Evolutionary conservation across 2,329 filamentous ascomycete genomes (phyloP), one percentile per base, ranked within the genome.

Genomic region (Verticillium albo-atrum): DNA sequence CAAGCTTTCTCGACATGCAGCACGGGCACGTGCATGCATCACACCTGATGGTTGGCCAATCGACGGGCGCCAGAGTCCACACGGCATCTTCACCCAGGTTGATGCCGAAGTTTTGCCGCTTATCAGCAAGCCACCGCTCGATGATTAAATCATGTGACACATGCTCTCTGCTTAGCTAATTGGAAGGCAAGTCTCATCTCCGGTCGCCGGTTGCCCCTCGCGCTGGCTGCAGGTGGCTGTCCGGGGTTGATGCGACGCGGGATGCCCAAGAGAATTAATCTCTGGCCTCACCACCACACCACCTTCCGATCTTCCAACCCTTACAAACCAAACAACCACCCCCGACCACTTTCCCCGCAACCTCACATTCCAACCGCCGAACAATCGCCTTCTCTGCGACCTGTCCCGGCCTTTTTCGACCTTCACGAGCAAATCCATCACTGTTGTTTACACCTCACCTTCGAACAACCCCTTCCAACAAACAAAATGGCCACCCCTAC

Each of bases 151-250:
- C 42, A 47, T 47, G 42, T 47, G 42, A 47, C 42, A 47, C 42
- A 47, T 25, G n/a, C n/a, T 23, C n/a, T 25, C 7, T 47, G 42
- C 42, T 47, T 23, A 47, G 42, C 20, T 47, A 47, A 47, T n/a
- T n/a, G n/a, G n/a, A n/a, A n/a, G n/a, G 20, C 7, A 6, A 25
- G 25, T 12, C 42, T 47, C 42, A 47, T 47, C 54, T 56, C 54
- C 54, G 32, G 54, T 56, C 54, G 27, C n/a, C 54, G 54, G 34
- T 47, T 56, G 54, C 54, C 54, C 54, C 54, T 56, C 54, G 54
- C 25, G 35, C 27, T 56, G 34, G 15, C 54, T 47, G 42, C 42
- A 47, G 42, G 42, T 47, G 42, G 42, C 42, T 47, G 42, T 47
- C 42, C 42, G 42, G 54, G 23, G n/a, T 47, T 47, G 54, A 47